Evolutionary conservation across 164 flowering plant genomes (phyloP).

Genomic region (Magnolia kwangsiensis): DNA sequence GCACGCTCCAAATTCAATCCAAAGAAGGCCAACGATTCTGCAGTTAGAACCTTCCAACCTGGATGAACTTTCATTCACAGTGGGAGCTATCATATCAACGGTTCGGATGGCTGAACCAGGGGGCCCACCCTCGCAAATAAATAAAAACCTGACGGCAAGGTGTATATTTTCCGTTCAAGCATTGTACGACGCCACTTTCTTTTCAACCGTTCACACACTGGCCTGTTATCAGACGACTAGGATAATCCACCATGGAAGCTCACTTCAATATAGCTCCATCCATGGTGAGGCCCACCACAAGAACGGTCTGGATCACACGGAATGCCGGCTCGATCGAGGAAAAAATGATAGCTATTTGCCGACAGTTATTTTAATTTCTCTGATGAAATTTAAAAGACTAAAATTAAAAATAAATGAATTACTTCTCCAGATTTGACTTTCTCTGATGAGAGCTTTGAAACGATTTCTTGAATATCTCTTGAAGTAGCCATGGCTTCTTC

Average conservation of each 20-base stretch:
- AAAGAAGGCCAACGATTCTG: no score
- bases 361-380: no score
- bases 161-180: no score
- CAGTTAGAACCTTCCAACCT: not conserved
- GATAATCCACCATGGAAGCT: not conserved
- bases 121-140: not conserved
- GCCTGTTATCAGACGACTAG: not conserved
- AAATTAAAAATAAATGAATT: slow-evolving; percentile 4
- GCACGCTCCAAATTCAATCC: no score
- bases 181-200: no score
- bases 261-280: not conserved
- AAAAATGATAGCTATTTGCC: not conserved
- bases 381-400: no score
- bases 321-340: not conserved
- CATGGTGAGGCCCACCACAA: not conserved
- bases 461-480: slow-evolving; percentile 68
- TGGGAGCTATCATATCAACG: not conserved
- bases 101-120: not conserved
- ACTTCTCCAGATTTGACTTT: slow-evolving; percentile 84
- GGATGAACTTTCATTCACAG: not conserved
- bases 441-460: slow-evolving; percentile 80
- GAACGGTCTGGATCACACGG: not conserved
- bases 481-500: slow-evolving; percentile 29
- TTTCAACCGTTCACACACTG: no score
- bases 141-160: not conserved